phyloP scores from a whole-genome alignment of 305 asterid species.

The Fraxinus ornus region DNA sequence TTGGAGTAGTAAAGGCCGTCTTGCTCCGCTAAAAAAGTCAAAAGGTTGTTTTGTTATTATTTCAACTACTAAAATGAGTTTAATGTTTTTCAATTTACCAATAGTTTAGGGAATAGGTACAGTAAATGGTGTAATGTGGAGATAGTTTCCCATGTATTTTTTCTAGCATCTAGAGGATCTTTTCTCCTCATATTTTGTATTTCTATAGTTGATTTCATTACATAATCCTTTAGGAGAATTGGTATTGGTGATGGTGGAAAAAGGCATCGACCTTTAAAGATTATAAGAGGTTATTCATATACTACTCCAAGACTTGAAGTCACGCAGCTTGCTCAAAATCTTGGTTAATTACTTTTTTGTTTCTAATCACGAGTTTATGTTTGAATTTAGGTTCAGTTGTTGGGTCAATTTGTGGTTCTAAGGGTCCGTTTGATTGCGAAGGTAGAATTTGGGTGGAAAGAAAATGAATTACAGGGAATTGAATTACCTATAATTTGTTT shows the following conservation, averaged over 20 bases:
- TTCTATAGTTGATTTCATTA: neutral
- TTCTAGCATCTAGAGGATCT: neutral
- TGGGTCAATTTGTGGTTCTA: neutral
- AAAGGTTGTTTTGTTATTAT: neutral
- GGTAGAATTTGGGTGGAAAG: too few species aligned
- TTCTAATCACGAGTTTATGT: neutral
- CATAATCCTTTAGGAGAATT: neutral
- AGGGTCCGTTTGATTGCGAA: too few species aligned
- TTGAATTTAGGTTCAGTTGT: neutral
- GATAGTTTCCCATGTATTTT: neutral
- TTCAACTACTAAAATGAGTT: neutral
- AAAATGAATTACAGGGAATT: too few species aligned
- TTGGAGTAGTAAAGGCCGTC: neutral
- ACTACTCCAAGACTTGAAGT: neutral
- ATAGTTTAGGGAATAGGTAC: neutral
- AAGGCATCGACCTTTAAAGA: neutral
- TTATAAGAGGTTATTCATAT: neutral
- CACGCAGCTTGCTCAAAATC: neutral
- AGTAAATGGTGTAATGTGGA: neutral
- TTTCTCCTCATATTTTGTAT: neutral
- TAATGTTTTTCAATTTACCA: neutral
- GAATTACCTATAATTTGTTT: too few species aligned
- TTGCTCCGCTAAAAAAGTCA: neutral
- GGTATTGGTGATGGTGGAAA: neutral
- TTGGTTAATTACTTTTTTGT: neutral